Evolutionary conservation across 1,284 basidiomycete species (phyloP).

Genomic region (Schizophyllum amplum): DNA sequence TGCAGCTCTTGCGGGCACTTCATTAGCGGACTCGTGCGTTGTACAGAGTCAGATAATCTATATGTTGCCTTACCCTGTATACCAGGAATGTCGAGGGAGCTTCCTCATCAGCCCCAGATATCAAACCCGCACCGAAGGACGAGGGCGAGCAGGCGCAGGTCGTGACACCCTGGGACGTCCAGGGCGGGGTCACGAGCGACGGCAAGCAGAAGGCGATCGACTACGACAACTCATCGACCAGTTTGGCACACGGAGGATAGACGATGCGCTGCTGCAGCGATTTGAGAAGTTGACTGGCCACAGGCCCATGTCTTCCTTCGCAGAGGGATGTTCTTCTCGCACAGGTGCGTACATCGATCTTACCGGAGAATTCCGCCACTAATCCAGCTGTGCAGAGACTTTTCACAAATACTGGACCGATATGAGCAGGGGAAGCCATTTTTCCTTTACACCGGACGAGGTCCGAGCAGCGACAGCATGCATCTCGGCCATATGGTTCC

Average conservation of each 20-base stretch:
- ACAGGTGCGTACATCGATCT: conserved; percentile 56
- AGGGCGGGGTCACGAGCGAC: conserved; percentile 84
- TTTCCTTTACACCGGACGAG: conserved; percentile 96
- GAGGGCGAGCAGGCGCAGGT: conserved; percentile 55
- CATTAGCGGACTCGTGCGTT: conserved; percentile 15
- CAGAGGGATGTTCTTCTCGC: conserved; percentile 96
- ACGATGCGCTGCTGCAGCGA: conserved; percentile 72
- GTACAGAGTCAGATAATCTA: background rate
- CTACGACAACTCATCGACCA: conserved; percentile 92
- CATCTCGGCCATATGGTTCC: conserved; percentile 98
- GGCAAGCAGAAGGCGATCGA: conserved; percentile 90
- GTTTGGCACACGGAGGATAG: conserved; percentile 87
- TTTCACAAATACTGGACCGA: conserved; percentile 89
- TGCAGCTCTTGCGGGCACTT: conserved; percentile 11
- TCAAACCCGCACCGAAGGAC: background rate
- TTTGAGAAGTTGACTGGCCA: conserved; percentile 91
- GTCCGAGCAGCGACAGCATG: conserved; percentile 95
- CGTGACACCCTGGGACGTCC: conserved; percentile 97
- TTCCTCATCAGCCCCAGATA: background rate
- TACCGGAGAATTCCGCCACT: conserved; percentile 2
- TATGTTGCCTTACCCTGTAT: conserved; percentile 6
- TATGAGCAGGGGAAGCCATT: conserved; percentile 98
- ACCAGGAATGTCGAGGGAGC: conserved; percentile 1
- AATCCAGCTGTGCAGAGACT: conserved; percentile 52
- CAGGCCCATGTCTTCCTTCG: conserved; percentile 84